Evolutionary conservation across 192 early-diverging fungal species (phyloP).

Genomic region (Helicostylum pulchrum): DNA sequence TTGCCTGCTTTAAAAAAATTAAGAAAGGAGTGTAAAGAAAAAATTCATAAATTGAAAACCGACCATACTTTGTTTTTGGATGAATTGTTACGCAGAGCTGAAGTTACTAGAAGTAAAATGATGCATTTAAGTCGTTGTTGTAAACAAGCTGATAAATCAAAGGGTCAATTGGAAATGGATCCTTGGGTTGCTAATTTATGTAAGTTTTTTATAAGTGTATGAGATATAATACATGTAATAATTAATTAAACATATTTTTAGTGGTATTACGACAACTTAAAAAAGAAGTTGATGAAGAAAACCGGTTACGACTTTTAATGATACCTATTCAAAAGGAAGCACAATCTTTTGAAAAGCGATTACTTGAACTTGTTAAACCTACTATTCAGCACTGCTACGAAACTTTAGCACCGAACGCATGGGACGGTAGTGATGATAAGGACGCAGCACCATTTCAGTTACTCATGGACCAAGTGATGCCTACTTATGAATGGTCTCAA

Average conservation of each 20-base stretch:
- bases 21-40: conserved; percentile 43
- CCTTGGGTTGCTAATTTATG: conserved; percentile 39
- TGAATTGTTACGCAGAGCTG: conserved; percentile 41
- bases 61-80: conserved; percentile 34
- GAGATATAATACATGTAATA: too few species aligned
- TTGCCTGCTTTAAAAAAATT: conserved; percentile 35
- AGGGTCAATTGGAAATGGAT: conserved; percentile 21
- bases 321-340: conserved; percentile 26
- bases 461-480: not conserved
- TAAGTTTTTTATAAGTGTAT: conserved; percentile 13
- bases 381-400: conserved; percentile 21
- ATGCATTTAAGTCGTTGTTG: conserved; percentile 33
- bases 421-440: conserved; percentile 20
- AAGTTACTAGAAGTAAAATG: conserved; percentile 39
- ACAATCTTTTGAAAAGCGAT: conserved; percentile 22
- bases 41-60: conserved; percentile 35
- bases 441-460: conserved; percentile 19
- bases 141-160: conserved; percentile 15
- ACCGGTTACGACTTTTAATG: conserved; percentile 32
- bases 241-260: conserved; percentile 7
- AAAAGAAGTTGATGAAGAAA: conserved; percentile 38
- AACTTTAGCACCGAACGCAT: conserved; percentile 6
- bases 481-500: conserved; percentile 40
- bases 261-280: conserved; percentile 34
- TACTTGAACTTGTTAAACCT: conserved; percentile 20